Base-by-base conservation (phyloP, 2,329 filamentous ascomycete species). In the Aureobasidium subglaciale region DNA sequence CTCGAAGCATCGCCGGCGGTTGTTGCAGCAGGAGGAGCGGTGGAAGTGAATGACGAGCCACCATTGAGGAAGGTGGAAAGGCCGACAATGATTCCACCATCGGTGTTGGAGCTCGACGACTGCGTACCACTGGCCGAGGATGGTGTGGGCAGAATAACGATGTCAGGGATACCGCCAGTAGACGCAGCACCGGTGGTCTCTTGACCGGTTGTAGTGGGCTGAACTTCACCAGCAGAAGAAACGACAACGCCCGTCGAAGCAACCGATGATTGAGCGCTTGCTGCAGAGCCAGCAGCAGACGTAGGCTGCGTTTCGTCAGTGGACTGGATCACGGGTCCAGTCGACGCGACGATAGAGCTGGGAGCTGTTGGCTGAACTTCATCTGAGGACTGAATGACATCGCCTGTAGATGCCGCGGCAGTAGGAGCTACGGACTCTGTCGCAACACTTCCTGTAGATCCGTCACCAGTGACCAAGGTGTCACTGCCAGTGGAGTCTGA, bases 71-170 rank as follows among this genome's bases (percentile, higher is more conserved):
- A 60, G 4, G 65, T 68, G 4, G 65, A 66, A 5, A 70, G 57
- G 15, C 67, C 67, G 22, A 70, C 65, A 29, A 66, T 65, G 58
- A 69, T 65, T 8, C 64, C 61, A 32, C 59, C 63, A 9, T 54
- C 55, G 18, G 38, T 55, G 18, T 25, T 49, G 2, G 50, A 41
- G 4, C 24, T 53, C 22, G 59, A 55, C 6, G 59, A 30, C 2
- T 48, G 52, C 32, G 49, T 43, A 13, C n/a, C 41, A 24, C 41
- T 40, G 25, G 50, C 30, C 13, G 54, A 25, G 5, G 54, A 41
- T 22, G 59, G 45, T 16, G 61, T 62, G 9, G 67, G 65, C 53
- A 61, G 60, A 5, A 63, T 57, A 45, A 63, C 53, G 35, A 62
- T 59, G 5, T 55, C 56, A 22, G 67, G 59, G 24, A 62, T 50